These are phyloP conservation scores for Brassica balearica DNA, from an alignment of 441 rosid species.

Conservation along the genomic window DNA sequence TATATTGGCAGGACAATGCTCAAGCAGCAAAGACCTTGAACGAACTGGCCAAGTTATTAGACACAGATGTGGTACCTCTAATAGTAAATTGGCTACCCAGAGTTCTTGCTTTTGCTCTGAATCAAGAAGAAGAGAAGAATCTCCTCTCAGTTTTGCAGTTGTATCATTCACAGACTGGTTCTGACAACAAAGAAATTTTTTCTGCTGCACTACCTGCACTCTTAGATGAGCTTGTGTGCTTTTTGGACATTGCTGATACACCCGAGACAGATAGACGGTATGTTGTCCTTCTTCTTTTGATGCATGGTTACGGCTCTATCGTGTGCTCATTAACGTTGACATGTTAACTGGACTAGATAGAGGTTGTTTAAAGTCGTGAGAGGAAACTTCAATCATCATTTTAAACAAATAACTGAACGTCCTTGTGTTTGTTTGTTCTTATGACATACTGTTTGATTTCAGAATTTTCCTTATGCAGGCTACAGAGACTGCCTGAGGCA, in stretches of 20 bases:
- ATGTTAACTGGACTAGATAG: slow-evolving; percentile 28
- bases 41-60: slow-evolving; percentile 79
- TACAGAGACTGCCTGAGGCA: slow-evolving; percentile 82
- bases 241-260: slow-evolving; percentile 78
- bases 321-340: slow-evolving; percentile 20
- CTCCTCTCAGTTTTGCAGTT: slow-evolving; percentile 83
- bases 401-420: slow-evolving; percentile 17
- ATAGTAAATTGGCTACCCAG: slow-evolving; percentile 92
- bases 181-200: slow-evolving; percentile 91
- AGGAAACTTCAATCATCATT: slow-evolving; percentile 24
- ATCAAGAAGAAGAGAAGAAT: slow-evolving; percentile 67
- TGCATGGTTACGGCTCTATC: slow-evolving; percentile 23
- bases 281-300: slow-evolving; percentile 24
- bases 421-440: slow-evolving; percentile 26
- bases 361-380: slow-evolving; percentile 22
- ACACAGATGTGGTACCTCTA: slow-evolving; percentile 77
- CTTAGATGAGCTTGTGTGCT: slow-evolving; percentile 95
- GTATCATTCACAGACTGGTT: slow-evolving; percentile 85
- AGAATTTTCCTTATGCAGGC: slow-evolving; percentile 55
- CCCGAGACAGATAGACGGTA: slow-evolving; percentile 86
- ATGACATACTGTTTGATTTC: slow-evolving; percentile 31
- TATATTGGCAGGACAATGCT: slow-evolving; percentile 72
- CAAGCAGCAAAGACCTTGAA: slow-evolving; percentile 66
- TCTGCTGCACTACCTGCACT: slow-evolving; percentile 98
- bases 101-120: slow-evolving; percentile 96